phyloP scores from a whole-genome alignment of 148 eudicot species.

The Salicornia ramosissima region DNA sequence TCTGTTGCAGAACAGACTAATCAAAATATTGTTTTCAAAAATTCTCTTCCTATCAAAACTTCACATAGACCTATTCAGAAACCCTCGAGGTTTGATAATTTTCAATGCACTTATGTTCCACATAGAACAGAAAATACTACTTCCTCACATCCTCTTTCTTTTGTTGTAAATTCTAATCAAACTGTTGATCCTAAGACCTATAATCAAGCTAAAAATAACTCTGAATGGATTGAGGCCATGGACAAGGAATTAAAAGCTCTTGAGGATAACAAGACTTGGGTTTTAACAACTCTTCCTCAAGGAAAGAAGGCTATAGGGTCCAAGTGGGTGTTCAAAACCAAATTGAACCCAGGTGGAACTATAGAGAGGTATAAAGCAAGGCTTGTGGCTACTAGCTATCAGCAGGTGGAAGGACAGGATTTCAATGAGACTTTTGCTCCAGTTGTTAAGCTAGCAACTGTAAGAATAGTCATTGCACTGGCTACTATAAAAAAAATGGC shows the following conservation, averaged over 20 bases:
- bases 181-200: background rate
- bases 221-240: background rate
- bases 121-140: background rate
- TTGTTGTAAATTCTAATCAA: background rate
- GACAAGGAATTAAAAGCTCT: background rate
- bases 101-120: background rate
- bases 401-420: too few relatives aligned
- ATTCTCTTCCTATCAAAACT: background rate
- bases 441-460: too few relatives aligned
- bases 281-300: background rate
- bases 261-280: slow-evolving; percentile 3
- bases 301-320: too few relatives aligned
- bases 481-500: too few relatives aligned
- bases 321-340: too few relatives aligned
- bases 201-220: background rate
- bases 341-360: too few relatives aligned
- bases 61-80: background rate
- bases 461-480: too few relatives aligned
- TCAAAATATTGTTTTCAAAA: too few relatives aligned
- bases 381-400: too few relatives aligned
- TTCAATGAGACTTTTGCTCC: too few relatives aligned
- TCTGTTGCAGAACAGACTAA: too few relatives aligned
- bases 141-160: background rate
- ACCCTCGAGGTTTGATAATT: background rate
- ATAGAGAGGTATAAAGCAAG: too few relatives aligned